Percentiles rank a stretch among this genome's conserved stretches.
Evolutionary conservation across 768 basidiomycete species (phyloP).

Genomic region (Boletus reticuloceps): DNA sequence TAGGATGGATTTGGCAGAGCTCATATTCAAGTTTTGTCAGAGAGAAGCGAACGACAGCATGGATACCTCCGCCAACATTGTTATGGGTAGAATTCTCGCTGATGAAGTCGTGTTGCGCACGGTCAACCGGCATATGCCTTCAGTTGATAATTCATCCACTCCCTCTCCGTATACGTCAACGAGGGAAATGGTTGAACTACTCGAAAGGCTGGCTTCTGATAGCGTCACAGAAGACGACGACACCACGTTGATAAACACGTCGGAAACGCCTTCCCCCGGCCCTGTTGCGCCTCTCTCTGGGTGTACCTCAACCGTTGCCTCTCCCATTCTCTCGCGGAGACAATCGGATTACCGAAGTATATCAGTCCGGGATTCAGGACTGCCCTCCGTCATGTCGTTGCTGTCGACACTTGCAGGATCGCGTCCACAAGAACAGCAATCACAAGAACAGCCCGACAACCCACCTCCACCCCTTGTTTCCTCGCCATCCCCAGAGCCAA

Average conservation of each 20-base stretch:
- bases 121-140: constrained; percentile 37
- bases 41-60: constrained; percentile 26
- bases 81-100: constrained; percentile 59
- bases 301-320: constrained; percentile 36
- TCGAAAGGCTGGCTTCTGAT: constrained; percentile 39
- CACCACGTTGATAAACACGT: constrained; percentile 37
- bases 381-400: constrained; percentile 63
- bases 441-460: constrained; percentile 37
- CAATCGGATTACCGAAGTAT: constrained; percentile 51
- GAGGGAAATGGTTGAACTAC: constrained; percentile 37
- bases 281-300: constrained; percentile 26
- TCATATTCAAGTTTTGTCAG: constrained; percentile 54
- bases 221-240: constrained; percentile 40
- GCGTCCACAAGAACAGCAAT: constrained; percentile 56
- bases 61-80: constrained; percentile 30
- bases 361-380: constrained; percentile 43
- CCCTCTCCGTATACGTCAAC: constrained; percentile 21
- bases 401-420: constrained; percentile 63
- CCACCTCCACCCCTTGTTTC: constrained; percentile 29
- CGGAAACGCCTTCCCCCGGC: constrained; percentile 39
- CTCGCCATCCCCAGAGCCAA: constrained; percentile 25
- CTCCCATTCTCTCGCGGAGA: constrained; percentile 56
- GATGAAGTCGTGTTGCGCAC: constrained; percentile 64
- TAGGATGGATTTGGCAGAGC: constrained; percentile 49
- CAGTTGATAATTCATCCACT: constrained; percentile 6